Evolutionary conservation across 1,139 yeast genomes (phyloP).

Genomic region (Sugiyamaella japonica): DNA sequence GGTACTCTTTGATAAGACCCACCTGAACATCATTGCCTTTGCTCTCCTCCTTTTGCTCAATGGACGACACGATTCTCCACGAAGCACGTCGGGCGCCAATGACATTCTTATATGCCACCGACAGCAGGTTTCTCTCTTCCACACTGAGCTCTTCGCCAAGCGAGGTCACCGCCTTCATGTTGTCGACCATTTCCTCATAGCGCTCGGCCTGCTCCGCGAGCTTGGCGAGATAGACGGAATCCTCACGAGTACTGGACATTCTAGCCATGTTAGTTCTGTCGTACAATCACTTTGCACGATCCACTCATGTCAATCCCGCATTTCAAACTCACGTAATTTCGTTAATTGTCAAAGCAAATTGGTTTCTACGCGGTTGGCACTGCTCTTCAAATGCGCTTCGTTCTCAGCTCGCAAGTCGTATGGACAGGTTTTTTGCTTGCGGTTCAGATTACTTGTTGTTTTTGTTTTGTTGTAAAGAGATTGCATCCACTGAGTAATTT

Average conservation of each 20-base stretch:
- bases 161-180: slow-evolving; percentile 96
- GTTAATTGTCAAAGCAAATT: background rate
- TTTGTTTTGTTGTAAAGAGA: slow-evolving; percentile 11
- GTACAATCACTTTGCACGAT: no score
- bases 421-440: slow-evolving; percentile 3
- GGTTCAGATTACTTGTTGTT: slow-evolving; percentile 4
- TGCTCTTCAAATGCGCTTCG: background rate
- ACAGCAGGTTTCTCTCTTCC: slow-evolving; percentile 94
- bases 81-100: slow-evolving; percentile 99
- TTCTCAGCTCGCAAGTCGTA: slow-evolving; percentile 1
- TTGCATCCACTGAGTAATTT: slow-evolving; percentile 1
- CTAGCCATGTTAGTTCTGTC: background rate
- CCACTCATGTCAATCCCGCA: background rate
- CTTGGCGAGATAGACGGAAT: slow-evolving; percentile 96
- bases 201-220: slow-evolving; percentile 99
- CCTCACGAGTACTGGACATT: slow-evolving; percentile 68
- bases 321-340: slow-evolving; percentile 1
- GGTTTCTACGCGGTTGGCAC: background rate
- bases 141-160: slow-evolving; percentile 94
- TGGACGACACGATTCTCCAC: slow-evolving; percentile 97
- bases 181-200: slow-evolving; percentile 93
- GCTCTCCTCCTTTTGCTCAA: slow-evolving; percentile 97
- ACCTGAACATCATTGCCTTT: slow-evolving; percentile 92
- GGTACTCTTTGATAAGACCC: slow-evolving; percentile 86
- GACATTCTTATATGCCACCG: slow-evolving; percentile 97